Evolutionary conservation across 1,284 basidiomycete species (phyloP).

Genomic region (Moesziomyces sp.): DNA sequence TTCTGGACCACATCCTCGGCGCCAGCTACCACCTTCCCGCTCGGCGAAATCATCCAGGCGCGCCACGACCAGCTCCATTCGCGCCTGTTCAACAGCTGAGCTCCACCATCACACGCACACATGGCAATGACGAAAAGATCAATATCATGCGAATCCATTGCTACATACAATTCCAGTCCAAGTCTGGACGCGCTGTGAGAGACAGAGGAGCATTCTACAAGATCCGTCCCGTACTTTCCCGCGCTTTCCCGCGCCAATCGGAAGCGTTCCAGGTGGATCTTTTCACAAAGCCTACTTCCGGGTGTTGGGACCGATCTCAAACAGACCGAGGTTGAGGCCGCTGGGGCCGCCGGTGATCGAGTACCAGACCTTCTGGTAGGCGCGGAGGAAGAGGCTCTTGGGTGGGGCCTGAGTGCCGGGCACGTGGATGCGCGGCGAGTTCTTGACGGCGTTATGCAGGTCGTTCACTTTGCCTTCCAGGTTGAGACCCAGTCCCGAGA

Average conservation of each 20-base stretch:
- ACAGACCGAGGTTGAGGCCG: conserved; percentile 17
- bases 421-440: conserved; percentile 19
- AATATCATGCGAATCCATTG: conserved; percentile 1
- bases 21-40: conserved; percentile 90
- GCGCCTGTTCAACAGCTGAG: conserved; percentile 83
- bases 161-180: conserved; percentile 2
- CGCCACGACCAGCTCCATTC: conserved; percentile 95
- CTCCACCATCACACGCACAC: too few relatives aligned
- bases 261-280: not conserved
- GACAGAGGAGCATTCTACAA: not conserved
- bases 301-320: conserved; percentile 36
- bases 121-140: not conserved
- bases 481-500: conserved; percentile 26
- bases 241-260: not conserved
- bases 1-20: conserved; percentile 29
- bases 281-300: conserved; percentile 2
- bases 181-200: not conserved
- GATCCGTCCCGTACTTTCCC: too few relatives aligned
- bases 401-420: conserved; percentile 10
- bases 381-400: conserved; percentile 32
- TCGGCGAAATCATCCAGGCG: conserved; percentile 90
- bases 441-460: conserved; percentile 9
- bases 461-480: conserved; percentile 5
- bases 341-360: conserved; percentile 17
- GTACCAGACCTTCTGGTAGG: conserved; percentile 21